Evolutionary conservation across 1,139 yeast species (phyloP).

Genomic region (Scheffersomyces parashehatae): DNA sequence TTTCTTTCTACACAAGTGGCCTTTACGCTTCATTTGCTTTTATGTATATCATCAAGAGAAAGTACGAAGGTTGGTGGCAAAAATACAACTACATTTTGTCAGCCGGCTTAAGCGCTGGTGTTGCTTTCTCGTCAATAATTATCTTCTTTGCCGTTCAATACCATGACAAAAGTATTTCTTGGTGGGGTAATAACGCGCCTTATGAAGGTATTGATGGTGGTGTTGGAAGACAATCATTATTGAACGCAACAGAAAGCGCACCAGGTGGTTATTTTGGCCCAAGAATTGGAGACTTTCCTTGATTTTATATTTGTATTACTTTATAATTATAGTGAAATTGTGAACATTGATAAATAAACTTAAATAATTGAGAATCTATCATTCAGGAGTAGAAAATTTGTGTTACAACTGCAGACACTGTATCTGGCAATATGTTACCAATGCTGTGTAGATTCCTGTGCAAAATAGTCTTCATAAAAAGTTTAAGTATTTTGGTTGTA

Average conservation of each 20-base stretch:
- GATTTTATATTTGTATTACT: not conserved
- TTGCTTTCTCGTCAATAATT: constrained; percentile 17
- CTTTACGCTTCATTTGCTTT: constrained; percentile 14
- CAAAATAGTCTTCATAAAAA: too few relatives aligned
- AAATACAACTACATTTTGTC: constrained; percentile 21
- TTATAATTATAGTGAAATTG: too few relatives aligned
- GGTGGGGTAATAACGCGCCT: constrained; percentile 21
- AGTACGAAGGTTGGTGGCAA: constrained; percentile 18
- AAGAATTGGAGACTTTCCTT: constrained; percentile 12
- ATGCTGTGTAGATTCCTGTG: too few relatives aligned
- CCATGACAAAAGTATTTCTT: constrained; percentile 12
- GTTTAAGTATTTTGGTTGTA: too few relatives aligned
- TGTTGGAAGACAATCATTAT: not conserved
- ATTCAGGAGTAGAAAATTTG: too few relatives aligned
- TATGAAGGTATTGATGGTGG: constrained; percentile 14
- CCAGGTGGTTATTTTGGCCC: constrained; percentile 20
- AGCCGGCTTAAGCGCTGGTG: constrained; percentile 20
- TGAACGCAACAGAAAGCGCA: constrained; percentile 3
- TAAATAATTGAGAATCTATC: too few relatives aligned
- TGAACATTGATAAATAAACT: too few relatives aligned
- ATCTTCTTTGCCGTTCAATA: constrained; percentile 22
- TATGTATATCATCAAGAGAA: constrained; percentile 17
- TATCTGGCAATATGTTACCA: too few relatives aligned
- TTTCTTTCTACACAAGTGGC: constrained; percentile 17
- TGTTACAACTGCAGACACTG: too few relatives aligned